phyloP scores from a whole-genome alignment of 768 basidiomycete genomes.

The Lentinula sp. region DNA sequence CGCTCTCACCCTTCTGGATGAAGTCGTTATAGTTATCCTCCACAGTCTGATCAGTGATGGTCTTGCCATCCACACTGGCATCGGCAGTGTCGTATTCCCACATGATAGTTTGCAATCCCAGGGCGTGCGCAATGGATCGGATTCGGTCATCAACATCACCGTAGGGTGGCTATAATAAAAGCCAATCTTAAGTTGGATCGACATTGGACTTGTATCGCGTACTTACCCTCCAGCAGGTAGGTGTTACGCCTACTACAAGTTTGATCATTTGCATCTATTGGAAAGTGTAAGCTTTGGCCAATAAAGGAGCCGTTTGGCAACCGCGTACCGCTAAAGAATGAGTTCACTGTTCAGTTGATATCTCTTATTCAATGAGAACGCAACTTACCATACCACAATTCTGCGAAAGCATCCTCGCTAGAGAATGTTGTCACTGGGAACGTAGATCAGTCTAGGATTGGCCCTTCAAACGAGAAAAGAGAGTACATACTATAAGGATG shows the following conservation, averaged over 20 bases:
- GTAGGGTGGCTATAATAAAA: slow-evolving; percentile 42
- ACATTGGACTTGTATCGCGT: not conserved
- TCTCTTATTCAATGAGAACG: not conserved
- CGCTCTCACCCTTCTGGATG: slow-evolving; percentile 36
- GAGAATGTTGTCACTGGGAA: slow-evolving; percentile 47
- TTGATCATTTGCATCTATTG: slow-evolving; percentile 45
- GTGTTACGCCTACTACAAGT: slow-evolving; percentile 47
- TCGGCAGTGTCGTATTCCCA: slow-evolving; percentile 56
- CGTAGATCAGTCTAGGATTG: not conserved
- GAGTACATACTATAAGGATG: slow-evolving; percentile 43
- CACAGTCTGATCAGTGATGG: slow-evolving; percentile 35
- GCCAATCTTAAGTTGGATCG: not conserved
- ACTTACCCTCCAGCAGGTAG: slow-evolving; percentile 54
- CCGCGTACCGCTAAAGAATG: slow-evolving; percentile 26
- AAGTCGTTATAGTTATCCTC: slow-evolving; percentile 50
- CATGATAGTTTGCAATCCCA: slow-evolving; percentile 65
- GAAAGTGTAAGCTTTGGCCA: slow-evolving; percentile 9
- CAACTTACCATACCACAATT: slow-evolving; percentile 64
- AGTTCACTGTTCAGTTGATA: not conserved
- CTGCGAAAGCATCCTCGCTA: slow-evolving; percentile 67
- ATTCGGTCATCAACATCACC: slow-evolving; percentile 78
- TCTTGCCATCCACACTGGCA: slow-evolving; percentile 34
- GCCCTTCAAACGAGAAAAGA: not conserved
- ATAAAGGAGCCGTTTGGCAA: not conserved
- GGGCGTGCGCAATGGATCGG: slow-evolving; percentile 57